A percentile compares a stretch with the other conserved stretches of the same genome.
phyloP scores from a whole-genome alignment of 345 rosid species.

The Citrus sp. region DNA sequence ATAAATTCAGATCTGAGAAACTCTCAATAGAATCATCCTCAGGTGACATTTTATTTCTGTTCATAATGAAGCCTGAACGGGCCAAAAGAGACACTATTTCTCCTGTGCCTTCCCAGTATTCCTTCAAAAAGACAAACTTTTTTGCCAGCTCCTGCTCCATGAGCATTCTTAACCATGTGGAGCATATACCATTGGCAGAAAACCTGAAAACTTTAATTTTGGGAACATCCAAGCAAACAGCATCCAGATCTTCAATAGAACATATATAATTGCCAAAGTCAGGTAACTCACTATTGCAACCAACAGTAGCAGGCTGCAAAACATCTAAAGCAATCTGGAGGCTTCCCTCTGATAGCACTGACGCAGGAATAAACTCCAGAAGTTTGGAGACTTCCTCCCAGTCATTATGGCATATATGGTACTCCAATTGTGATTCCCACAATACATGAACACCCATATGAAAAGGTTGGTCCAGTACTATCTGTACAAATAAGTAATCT shows the following conservation, averaged over 20 bases:
- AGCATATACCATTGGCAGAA: constrained; percentile 50
- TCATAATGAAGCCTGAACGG: constrained; percentile 64
- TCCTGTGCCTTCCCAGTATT: constrained; percentile 79
- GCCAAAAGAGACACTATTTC: constrained; percentile 76
- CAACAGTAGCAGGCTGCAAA: constrained; percentile 42
- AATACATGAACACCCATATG: constrained; percentile 89
- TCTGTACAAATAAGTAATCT: constrained; percentile 45
- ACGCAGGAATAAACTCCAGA: constrained; percentile 68
- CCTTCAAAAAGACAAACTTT: constrained; percentile 71
- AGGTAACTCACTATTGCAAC: constrained; percentile 36
- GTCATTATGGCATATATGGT: constrained; percentile 77
- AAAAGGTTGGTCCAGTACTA: constrained; percentile 91
- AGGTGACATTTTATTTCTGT: constrained; percentile 33
- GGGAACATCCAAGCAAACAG: constrained; percentile 78
- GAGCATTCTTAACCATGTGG: constrained; percentile 69
- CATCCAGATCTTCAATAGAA: constrained; percentile 74
- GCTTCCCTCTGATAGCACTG: constrained; percentile 63
- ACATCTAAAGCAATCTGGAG: constrained; percentile 75
- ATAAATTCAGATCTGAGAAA: constrained; percentile 44
- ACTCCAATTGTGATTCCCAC: constrained; percentile 97
- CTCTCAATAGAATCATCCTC: constrained; percentile 43
- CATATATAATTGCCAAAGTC: constrained; percentile 52
- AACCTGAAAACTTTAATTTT: constrained; percentile 62
- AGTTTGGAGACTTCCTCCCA: constrained; percentile 88
- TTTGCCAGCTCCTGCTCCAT: constrained; percentile 86